Evolutionary conservation across 139 green algal species (phyloP).

Genomic region (Pleodorina starrii): DNA sequence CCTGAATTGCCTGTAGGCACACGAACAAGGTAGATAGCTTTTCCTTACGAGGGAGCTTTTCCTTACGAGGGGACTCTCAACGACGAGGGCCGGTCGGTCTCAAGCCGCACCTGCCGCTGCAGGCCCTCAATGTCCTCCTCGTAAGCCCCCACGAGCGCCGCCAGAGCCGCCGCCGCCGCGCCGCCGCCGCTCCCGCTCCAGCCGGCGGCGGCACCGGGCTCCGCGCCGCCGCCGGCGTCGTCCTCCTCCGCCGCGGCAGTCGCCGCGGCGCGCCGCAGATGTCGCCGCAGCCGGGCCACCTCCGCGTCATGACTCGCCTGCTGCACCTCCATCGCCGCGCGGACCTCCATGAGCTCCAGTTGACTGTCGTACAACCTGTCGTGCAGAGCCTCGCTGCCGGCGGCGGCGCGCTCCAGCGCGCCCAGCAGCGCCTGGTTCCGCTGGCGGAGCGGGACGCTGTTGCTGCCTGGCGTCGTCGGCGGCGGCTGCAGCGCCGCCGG

Average conservation of each 20-base stretch:
- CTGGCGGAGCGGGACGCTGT: not conserved
- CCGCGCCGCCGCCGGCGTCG: not conserved
- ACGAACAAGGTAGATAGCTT: too few relatives aligned
- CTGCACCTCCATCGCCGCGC: not conserved
- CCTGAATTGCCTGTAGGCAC: too few relatives aligned
- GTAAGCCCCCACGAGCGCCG: conserved; percentile 7
- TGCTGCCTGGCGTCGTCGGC: not conserved
- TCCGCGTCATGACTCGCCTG: not conserved
- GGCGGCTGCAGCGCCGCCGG: not conserved
- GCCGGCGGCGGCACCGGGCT: too few relatives aligned
- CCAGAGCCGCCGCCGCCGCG: not conserved
- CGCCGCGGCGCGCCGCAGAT: conserved; percentile 5
- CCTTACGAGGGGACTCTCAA: too few relatives aligned
- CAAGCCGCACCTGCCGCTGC: conserved; percentile 6
- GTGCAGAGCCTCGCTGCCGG: conserved; percentile 25
- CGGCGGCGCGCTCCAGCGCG: conserved; percentile 24
- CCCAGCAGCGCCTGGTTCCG: conserved; percentile 25
- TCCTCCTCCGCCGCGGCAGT: not conserved
- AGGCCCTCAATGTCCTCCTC: not conserved
- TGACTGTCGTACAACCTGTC: conserved; percentile 25
- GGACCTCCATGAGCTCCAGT: conserved; percentile 27
- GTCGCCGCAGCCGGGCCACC: conserved; percentile 6
- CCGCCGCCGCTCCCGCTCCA: not conserved
- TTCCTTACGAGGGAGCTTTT: too few relatives aligned
- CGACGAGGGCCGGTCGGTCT: too few relatives aligned